A percentile compares a stretch with the other conserved stretches of the same genome.
These are phyloP conservation scores for Colletotrichum australisinense DNA, from an alignment of 2,329 filamentous ascomycete genomes.

Conservation along the genomic window DNA sequence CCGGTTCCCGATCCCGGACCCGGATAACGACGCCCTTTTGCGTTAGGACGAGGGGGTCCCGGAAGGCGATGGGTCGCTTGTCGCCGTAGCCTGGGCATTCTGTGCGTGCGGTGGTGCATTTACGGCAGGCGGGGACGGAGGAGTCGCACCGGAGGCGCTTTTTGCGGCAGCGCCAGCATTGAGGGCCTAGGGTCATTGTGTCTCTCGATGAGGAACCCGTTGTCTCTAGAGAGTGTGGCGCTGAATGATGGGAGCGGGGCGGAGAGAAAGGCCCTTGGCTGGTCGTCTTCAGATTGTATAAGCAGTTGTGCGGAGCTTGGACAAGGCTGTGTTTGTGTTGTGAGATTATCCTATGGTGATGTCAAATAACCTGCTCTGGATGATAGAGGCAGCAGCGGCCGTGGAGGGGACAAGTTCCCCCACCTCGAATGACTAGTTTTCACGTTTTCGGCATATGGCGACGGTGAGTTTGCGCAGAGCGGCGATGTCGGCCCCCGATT, in stretches of 20 bases:
- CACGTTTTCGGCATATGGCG: background rate
- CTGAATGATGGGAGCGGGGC: too few relatives aligned
- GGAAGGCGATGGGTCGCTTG: background rate
- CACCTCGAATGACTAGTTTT: background rate
- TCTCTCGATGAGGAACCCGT: background rate
- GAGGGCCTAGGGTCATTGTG: slow-evolving; percentile 17
- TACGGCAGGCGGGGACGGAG: background rate
- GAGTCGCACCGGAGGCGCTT: slow-evolving; percentile 21
- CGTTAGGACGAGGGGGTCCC: background rate
- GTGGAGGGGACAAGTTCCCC: background rate
- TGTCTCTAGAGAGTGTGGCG: too few relatives aligned
- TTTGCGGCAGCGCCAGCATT: slow-evolving; percentile 20
- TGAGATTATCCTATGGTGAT: too few relatives aligned
- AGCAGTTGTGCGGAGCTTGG: too few relatives aligned
- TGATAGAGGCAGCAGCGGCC: too few relatives aligned
- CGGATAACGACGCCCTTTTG: background rate
- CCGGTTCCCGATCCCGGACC: background rate
- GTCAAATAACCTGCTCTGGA: too few relatives aligned
- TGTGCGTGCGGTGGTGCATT: background rate
- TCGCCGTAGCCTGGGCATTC: slow-evolving; percentile 9
- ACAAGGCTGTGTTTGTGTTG: too few relatives aligned
- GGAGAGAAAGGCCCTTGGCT: too few relatives aligned
- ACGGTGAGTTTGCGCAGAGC: background rate
- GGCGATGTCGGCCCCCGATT: slow-evolving; percentile 25
- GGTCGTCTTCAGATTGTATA: too few relatives aligned